phyloP scores from a whole-genome alignment of 306 rosid species.

The Vicia villosa region DNA sequence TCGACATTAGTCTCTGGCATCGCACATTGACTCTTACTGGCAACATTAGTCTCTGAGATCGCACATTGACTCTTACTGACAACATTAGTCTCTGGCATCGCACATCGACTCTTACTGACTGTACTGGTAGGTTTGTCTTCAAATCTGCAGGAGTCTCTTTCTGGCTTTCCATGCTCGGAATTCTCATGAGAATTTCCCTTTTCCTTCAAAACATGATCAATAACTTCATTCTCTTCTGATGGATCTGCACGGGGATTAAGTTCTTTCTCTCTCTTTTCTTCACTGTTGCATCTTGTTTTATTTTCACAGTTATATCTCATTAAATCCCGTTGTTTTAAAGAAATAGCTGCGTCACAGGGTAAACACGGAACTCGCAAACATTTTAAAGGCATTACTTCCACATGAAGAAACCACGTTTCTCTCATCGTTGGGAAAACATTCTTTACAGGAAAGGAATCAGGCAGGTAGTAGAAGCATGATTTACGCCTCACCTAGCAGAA shows the following conservation, averaged over 20 bases:
- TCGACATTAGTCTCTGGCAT: constrained; percentile 41
- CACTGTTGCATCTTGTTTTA: constrained; percentile 34
- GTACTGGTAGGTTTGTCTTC: constrained; percentile 19
- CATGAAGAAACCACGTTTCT: constrained; percentile 72
- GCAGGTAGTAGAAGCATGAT: constrained; percentile 59
- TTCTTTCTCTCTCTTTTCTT: constrained; percentile 36
- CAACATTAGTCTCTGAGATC: constrained; percentile 37
- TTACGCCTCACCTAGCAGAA: constrained; percentile 61
- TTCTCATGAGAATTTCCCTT: constrained; percentile 23
- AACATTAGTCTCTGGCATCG: constrained; percentile 36
- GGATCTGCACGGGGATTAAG: constrained; percentile 5
- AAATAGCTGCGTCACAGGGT: constrained; percentile 22
- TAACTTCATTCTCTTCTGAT: constrained; percentile 30
- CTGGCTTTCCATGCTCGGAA: constrained; percentile 26
- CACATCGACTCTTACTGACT: too few species aligned
- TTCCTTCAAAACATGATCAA: constrained; percentile 34
- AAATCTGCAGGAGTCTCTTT: constrained; percentile 23
- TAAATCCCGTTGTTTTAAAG: constrained; percentile 31
- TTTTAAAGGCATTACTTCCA: constrained; percentile 43
- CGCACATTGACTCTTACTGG: constrained; percentile 14
- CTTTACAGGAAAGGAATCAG: constrained; percentile 59
- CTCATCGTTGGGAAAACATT: constrained; percentile 46
- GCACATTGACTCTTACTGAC: too few species aligned
- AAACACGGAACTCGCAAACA: constrained; percentile 28
- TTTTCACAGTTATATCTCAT: constrained; percentile 26